Percentiles rank a stretch among this genome's conserved stretches.
These are phyloP conservation scores for Lanmaoa pseudosensibilis DNA, from an alignment of 768 basidiomycete species.

Conservation along the genomic window DNA sequence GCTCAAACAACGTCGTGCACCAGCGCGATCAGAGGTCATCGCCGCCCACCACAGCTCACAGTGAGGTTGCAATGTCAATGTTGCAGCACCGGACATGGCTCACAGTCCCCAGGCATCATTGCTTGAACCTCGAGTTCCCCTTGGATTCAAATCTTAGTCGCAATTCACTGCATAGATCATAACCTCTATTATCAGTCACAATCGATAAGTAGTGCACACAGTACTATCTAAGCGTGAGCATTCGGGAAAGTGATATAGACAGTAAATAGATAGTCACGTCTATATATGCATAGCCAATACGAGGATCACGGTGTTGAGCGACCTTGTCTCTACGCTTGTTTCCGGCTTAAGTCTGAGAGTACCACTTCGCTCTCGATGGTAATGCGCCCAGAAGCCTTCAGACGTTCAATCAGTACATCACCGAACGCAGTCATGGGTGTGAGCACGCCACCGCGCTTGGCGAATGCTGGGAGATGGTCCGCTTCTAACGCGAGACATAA, in stretches of 20 bases:
- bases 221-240: neutral
- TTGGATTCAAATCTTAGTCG: neutral
- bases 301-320: neutral
- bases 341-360: slow-evolving; percentile 8
- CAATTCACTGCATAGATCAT: neutral
- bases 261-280: neutral
- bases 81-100: neutral
- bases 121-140: neutral
- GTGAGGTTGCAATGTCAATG: neutral
- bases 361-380: slow-evolving; percentile 55
- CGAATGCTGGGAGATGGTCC: slow-evolving; percentile 55
- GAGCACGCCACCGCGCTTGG: slow-evolving; percentile 70
- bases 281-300: neutral
- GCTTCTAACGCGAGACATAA: slow-evolving; percentile 62
- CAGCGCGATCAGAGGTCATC: neutral
- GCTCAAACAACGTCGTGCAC: neutral
- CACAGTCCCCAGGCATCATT: neutral
- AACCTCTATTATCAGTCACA: neutral
- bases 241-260: neutral
- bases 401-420: slow-evolving; percentile 65
- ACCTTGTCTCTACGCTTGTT: slow-evolving; percentile 5
- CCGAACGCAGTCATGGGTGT: slow-evolving; percentile 86
- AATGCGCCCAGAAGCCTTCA: slow-evolving; percentile 58
- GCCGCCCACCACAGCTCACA: neutral
- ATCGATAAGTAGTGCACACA: neutral